Evolutionary conservation across 164 flowering plant genomes (phyloP), one percentile per base, ranked within the genome.

Genomic region (Umbilicus rupestris): DNA sequence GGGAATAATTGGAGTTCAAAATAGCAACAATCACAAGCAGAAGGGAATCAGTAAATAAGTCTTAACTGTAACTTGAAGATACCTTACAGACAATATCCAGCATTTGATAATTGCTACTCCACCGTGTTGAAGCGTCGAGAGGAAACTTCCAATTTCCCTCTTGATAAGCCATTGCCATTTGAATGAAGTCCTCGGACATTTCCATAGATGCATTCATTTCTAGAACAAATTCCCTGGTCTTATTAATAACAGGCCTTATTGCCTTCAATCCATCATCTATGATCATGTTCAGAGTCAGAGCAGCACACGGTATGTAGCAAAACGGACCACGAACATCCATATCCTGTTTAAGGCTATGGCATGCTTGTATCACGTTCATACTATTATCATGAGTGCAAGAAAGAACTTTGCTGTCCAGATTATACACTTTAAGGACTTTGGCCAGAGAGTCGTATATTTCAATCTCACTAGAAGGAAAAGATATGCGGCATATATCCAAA

Each of bases 61-160:
- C 14, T 35, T 62, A 62, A n/a, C 42, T 29, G 24, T 19, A 16
- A 60, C 10, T 15, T 20, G 39, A 30, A 47, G 64, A 31, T 81
- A 93, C 98, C 98, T 88, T 93, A 22, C 85, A 77, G 49, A 82
- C 87, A 31, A 93, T 73, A 70, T 93, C 94, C 69, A 93, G 90
- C 92, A 93, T 87, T 71, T 83, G 87, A 72, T 93, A 90, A 67
- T 78, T 81, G 60, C 98, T 94, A 80, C 87, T 93, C 97, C 96
- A 90, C 41, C 98, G 80, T 11, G 80, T 73, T 52, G 96, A 90
- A 62, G 83, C 78, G 75, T 93, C 97, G 39, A 93, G 83, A 0
- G 98, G 98, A 57, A 88, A 72, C 72, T 84, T 85, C 96, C 97
- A 90, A 45, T 74, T 87, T 44, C 90, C 92, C 80, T 93, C 98